Evolutionary conservation across 768 basidiomycete species (phyloP).

Genomic region (Strobilomyces dryophilus): DNA sequence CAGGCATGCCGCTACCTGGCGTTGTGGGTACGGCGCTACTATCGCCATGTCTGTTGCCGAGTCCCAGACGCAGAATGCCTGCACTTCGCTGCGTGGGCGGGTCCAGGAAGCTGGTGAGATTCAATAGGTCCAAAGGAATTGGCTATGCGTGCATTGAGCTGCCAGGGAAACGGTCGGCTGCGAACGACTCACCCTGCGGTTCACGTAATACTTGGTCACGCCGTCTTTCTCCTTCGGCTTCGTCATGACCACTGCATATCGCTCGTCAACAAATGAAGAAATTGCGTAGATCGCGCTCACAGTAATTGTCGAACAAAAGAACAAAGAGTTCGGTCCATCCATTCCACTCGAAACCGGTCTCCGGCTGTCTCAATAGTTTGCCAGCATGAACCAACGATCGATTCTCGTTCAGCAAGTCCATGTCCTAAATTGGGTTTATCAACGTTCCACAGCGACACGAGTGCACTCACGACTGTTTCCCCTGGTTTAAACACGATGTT

Average conservation of each 20-base stretch:
- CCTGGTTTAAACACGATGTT: constrained; percentile 77
- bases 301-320: constrained; percentile 91
- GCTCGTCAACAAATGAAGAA: constrained; percentile 8
- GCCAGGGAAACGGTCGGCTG: not conserved
- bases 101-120: constrained; percentile 80
- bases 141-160: constrained; percentile 47
- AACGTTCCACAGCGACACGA: not conserved
- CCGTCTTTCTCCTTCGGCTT: constrained; percentile 80
- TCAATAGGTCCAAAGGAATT: constrained; percentile 87
- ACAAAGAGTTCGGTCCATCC: constrained; percentile 90
- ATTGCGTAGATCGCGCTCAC: constrained; percentile 40
- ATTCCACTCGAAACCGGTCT: constrained; percentile 82
- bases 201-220: constrained; percentile 71
- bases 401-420: constrained; percentile 83
- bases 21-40: constrained; percentile 19
- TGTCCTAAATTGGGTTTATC: constrained; percentile 45
- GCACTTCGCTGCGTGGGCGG: constrained; percentile 69
- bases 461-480: constrained; percentile 52
- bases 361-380: constrained; percentile 81
- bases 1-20: constrained; percentile 32
- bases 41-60: constrained; percentile 38
- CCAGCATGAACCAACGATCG: constrained; percentile 82
- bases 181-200: constrained; percentile 57
- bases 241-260: constrained; percentile 74
- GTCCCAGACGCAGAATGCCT: constrained; percentile 61